Conservation (phyloP, 2,329 filamentous ascomycete genomes). For the Chaetomiaceae sp. region DNA sequence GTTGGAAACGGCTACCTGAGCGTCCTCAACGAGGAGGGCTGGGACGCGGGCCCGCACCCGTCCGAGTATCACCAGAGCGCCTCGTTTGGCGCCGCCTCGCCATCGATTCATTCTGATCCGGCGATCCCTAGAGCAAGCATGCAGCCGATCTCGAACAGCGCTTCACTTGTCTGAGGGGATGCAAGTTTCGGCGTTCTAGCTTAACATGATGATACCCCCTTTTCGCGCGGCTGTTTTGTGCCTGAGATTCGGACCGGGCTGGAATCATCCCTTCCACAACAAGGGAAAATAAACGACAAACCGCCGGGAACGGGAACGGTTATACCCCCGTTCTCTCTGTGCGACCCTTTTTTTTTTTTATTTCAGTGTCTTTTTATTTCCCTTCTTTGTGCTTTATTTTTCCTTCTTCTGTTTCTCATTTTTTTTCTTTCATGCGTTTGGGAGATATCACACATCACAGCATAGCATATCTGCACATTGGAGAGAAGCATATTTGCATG, state of each 20-base stretch:
- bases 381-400: slow-evolving; percentile 24
- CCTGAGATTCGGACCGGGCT: no score
- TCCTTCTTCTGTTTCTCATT: slow-evolving; percentile 2
- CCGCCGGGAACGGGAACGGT: no score
- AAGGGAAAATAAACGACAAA: no score
- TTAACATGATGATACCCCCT: slow-evolving; percentile 15
- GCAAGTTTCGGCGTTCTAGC: neutral
- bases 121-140: slow-evolving; percentile 35
- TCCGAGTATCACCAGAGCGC: slow-evolving; percentile 36
- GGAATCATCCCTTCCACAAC: no score
- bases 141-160: slow-evolving; percentile 50
- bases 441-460: slow-evolving; percentile 9
- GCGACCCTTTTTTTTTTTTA: slow-evolving; percentile 7
- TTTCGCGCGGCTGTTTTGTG: no score
- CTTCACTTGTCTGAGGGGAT: slow-evolving; percentile 43
- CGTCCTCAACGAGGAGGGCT: slow-evolving; percentile 73
- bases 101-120: slow-evolving; percentile 33
- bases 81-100: slow-evolving; percentile 35
- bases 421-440: slow-evolving; percentile 11
- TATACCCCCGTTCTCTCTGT: slow-evolving; percentile 23
- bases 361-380: slow-evolving; percentile 22
- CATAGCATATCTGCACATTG: slow-evolving; percentile 2
- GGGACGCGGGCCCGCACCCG: slow-evolving; percentile 43
- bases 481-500: slow-evolving; percentile 12
- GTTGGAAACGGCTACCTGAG: slow-evolving; percentile 85